phyloP scores from a whole-genome alignment of 768 basidiomycete genomes.

The Pleurotus citrinopileatus region DNA sequence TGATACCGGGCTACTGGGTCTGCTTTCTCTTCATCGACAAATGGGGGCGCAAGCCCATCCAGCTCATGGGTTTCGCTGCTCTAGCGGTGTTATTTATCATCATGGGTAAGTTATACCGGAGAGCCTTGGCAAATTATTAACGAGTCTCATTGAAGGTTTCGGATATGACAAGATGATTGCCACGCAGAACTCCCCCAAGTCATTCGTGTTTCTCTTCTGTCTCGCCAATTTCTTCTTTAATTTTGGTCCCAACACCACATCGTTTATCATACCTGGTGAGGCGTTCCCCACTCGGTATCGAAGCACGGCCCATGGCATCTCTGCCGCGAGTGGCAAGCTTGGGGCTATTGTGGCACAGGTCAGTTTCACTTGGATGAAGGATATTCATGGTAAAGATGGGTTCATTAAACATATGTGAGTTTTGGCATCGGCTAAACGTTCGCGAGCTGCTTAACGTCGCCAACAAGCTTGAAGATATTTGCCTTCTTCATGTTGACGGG shows the following conservation, averaged over 20 bases:
- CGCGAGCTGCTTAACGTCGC: background rate
- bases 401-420: constrained; percentile 72
- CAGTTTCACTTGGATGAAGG: constrained; percentile 64
- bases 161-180: constrained; percentile 57
- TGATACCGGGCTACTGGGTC: constrained; percentile 78
- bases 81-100: constrained; percentile 63
- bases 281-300: constrained; percentile 87
- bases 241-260: constrained; percentile 80
- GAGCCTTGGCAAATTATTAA: background rate
- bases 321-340: constrained; percentile 79
- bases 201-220: constrained; percentile 82
- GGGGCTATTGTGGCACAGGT: constrained; percentile 83
- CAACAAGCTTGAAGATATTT: constrained; percentile 66
- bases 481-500: constrained; percentile 88
- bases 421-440: background rate
- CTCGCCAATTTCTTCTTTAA: constrained; percentile 91
- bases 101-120: constrained; percentile 49
- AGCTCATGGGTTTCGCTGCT: constrained; percentile 69
- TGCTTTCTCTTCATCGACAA: constrained; percentile 61
- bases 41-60: constrained; percentile 82
- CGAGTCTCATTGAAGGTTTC: constrained; percentile 41
- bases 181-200: constrained; percentile 39
- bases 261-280: constrained; percentile 81
- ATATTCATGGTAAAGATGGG: constrained; percentile 62
- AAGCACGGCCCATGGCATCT: constrained; percentile 82